Conservation (phyloP, 169 alveolate species). For the Fabrea salina region DNA sequence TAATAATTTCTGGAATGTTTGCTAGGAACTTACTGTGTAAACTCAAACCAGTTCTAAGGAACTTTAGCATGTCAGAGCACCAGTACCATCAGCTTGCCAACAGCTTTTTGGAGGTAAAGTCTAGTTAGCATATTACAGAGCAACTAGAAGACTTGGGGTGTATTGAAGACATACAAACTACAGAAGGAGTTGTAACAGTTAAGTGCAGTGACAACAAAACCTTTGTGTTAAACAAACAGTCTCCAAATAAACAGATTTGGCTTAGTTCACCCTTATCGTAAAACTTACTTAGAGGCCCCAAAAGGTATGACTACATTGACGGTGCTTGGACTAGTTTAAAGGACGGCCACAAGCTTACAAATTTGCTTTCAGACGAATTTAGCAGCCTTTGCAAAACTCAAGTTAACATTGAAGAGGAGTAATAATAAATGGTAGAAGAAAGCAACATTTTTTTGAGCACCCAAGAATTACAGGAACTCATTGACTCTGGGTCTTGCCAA, state of each 20-base stretch:
- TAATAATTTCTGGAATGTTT: too few species aligned
- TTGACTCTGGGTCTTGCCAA: not conserved
- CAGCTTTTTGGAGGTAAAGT: conserved; percentile 15
- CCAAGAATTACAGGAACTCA: not conserved
- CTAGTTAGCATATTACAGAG: not conserved
- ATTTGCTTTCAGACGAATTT: not conserved
- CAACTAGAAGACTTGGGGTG: not conserved
- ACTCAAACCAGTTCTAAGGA: too few species aligned
- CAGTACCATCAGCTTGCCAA: too few species aligned
- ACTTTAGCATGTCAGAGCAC: too few species aligned
- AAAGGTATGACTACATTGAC: not conserved
- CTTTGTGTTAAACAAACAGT: conserved; percentile 7
- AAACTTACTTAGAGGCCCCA: not conserved
- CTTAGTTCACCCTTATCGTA: not conserved
- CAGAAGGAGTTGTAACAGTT: conserved; percentile 21
- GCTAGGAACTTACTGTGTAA: too few species aligned
- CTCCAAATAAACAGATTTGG: conserved; percentile 25
- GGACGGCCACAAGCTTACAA: not conserved
- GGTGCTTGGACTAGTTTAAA: not conserved
- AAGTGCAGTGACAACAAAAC: not conserved
- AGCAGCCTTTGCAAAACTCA: too few species aligned
- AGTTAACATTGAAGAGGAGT: too few species aligned
- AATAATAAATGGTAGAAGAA: too few species aligned
- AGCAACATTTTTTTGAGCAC: not conserved
- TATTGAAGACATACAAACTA: not conserved